Evolutionary conservation across 345 rosid genomes (phyloP).

Genomic region (Carallia brachiata): DNA sequence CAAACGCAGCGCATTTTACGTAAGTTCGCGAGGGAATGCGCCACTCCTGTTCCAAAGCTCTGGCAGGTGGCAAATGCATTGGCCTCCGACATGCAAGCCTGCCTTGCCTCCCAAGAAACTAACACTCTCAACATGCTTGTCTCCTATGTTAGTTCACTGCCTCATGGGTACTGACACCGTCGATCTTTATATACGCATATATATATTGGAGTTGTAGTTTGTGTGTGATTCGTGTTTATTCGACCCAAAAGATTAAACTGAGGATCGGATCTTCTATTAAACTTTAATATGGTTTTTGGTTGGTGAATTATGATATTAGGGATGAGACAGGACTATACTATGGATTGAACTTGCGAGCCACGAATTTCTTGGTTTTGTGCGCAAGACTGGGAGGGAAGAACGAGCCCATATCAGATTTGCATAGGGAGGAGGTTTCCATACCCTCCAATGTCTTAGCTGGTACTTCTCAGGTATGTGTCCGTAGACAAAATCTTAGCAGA

Average conservation of each 20-base stretch:
- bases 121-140: conserved; percentile 44
- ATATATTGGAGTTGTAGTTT: background rate
- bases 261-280: too few species aligned
- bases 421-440: conserved; percentile 46
- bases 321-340: conserved; percentile 59
- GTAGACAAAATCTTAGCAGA: background rate
- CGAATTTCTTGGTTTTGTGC: conserved; percentile 38
- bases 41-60: conserved; percentile 53
- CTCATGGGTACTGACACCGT: conserved; percentile 44
- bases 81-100: conserved; percentile 40
- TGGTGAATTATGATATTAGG: conserved; percentile 16
- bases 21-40: conserved; percentile 55
- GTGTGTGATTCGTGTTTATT: background rate
- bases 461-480: conserved; percentile 40
- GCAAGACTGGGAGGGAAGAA: conserved; percentile 49
- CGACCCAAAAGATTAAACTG: too few species aligned
- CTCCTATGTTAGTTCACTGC: conserved; percentile 41
- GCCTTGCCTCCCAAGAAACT: conserved; percentile 21
- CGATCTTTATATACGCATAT: background rate
- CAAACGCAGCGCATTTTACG: conserved; percentile 41
- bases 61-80: conserved; percentile 50
- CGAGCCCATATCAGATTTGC: conserved; percentile 48
- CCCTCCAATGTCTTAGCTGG: conserved; percentile 35
- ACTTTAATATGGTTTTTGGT: background rate
- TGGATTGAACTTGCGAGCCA: conserved; percentile 54